Evolutionary conservation across 2,329 filamentous ascomycete species (phyloP), one percentile per base, ranked within the genome.

Genomic region (Gnomoniopsis sp.): DNA sequence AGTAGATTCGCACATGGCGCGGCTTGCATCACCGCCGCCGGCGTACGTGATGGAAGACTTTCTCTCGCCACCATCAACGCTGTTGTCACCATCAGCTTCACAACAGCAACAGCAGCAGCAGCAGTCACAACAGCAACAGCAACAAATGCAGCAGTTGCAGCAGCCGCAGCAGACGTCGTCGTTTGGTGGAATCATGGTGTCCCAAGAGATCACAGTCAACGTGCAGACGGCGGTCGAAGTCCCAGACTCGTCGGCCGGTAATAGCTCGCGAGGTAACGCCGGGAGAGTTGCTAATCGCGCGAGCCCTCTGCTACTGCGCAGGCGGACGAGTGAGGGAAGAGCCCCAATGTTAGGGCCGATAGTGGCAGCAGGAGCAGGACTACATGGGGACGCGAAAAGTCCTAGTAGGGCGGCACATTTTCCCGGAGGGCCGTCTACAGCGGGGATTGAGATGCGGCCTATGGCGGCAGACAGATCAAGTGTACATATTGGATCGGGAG

Each of bases 181-280:
- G 10, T 75, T 78, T 52, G 82, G 83, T 7, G 83, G 84, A 22
- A 88, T 87, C 67, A 80, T 86, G 74, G 80, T 87, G 7, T 83
- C 81, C 23, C 82, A 85, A 62, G 83, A 88, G 65, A 80, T 87
- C 57, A 80, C 79, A 8, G 79, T 87, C n/a, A 78, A 84, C 50
- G 73, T 71, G 7, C 70, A 72, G 30, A 67, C 71, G 22, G 62
- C 63, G 2, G 59, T 58, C 7, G 62, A 60, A 36, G 34, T 49
- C 12, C 43, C 49, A 17, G 44, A 46, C 7, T n/a, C 49, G 1
- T 66, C 66, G 0, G 67, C 69, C 23, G 43, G 67, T 30, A 62
- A 63, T 10, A 67, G 69, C 17, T 63, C 65, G 23, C 58, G 41
- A 58, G 2, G 26, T 65, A 23, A 55, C 61, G 52, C 43, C 51